Base-by-base conservation (phyloP, 495 filamentous ascomycete genomes). In the Aspergillus bridgeri region DNA sequence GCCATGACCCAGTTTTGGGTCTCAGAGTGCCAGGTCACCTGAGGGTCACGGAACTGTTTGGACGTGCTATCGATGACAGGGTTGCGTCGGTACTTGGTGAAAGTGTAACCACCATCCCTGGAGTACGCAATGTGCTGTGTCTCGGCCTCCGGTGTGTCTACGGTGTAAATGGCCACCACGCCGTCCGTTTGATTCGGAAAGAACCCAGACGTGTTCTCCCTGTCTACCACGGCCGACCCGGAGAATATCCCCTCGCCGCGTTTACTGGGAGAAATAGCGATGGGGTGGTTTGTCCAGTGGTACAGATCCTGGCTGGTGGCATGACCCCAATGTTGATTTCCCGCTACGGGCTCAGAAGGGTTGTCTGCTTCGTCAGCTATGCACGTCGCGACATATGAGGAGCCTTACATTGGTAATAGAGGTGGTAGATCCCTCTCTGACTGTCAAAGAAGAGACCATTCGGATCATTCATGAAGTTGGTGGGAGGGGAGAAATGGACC, bases 291-390 rank as follows among this genome's bases (percentile, higher is more conserved):
- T 20, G 69, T 67, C 81, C 80, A 84, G 54, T 72, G 66, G 60
- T 81, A 80, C 6, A 83, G 61, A 66, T 83, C 77, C 42, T 63
- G 47, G 29, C 73, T 77, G 22, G 79, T 81, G 42, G 79, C 77
- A 64, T 83, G 79, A 48, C 78, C 79, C 80, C 79, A 82, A 56
- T 79, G 79, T 55, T 81, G 75, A 55, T 82, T 81, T 19, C 76
- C 79, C 15, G 79, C 77, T 5, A 80, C 74, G 43, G 63, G 60
- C 18, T 66, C 74, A 11, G 73, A 75, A 0, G 78, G 80, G 17
- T 57, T 57, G 53, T 79, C 72, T 76, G 29, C 21, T 51, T 24
- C n/a, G 42, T 58, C 29, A 58, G 42, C 53, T 3, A 42, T 53
- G 15, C 1, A 20, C 42, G 8, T 44, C 5, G 6, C 9, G 6